phyloP scores from a whole-genome alignment of 352 stramenopile genomes.

The Blastocystis sp. region DNA sequence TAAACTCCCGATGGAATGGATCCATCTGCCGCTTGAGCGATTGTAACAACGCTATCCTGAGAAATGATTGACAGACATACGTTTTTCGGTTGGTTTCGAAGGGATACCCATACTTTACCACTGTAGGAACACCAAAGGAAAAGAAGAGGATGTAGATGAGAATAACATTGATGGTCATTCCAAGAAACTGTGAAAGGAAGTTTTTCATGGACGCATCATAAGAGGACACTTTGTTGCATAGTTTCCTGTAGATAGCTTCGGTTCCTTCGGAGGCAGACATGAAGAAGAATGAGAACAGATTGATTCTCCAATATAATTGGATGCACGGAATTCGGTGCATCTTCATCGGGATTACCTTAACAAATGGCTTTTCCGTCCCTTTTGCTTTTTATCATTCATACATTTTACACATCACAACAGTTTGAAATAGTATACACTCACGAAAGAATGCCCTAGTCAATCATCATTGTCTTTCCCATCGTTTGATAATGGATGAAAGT shows the following conservation, averaged over 20 bases:
- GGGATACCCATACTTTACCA: background rate
- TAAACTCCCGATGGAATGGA: slow-evolving; percentile 14
- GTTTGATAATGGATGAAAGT: background rate
- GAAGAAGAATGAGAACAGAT: background rate
- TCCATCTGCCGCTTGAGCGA: background rate
- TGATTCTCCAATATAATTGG: background rate
- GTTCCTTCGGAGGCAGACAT: slow-evolving; percentile 13
- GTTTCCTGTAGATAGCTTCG: background rate
- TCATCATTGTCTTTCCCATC: too few relatives aligned
- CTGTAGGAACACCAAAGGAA: background rate
- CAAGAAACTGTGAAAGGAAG: background rate
- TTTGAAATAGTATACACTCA: too few relatives aligned
- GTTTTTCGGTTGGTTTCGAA: background rate
- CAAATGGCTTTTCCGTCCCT: too few relatives aligned
- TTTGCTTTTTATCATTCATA: too few relatives aligned
- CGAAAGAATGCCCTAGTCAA: too few relatives aligned
- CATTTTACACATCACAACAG: too few relatives aligned
- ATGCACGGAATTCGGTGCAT: background rate
- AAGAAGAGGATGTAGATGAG: slow-evolving; percentile 20
- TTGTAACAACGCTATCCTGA: background rate
- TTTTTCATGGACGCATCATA: background rate
- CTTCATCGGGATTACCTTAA: too few relatives aligned
- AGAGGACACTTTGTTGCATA: background rate
- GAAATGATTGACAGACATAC: background rate
- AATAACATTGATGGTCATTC: background rate